phyloP scores from a whole-genome alignment of 2,329 filamentous ascomycete species.

The Alternaria rosae region DNA sequence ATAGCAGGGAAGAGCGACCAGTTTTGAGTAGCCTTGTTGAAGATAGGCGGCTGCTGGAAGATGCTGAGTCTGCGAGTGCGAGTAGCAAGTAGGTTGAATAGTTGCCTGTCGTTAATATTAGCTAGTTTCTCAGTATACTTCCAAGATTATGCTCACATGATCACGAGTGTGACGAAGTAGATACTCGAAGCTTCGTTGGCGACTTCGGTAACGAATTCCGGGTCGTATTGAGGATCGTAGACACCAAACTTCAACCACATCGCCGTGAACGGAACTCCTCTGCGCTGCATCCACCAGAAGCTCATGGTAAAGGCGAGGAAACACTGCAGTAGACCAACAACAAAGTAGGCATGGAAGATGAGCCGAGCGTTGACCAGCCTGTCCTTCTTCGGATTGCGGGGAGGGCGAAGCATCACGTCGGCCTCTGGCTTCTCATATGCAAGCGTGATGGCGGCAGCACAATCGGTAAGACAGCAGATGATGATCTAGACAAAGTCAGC shows the following conservation, averaged over 20 bases:
- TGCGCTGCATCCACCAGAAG: slow-evolving; percentile 54
- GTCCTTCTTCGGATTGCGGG: slow-evolving; percentile 72
- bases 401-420: slow-evolving; percentile 73
- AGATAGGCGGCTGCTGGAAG: slow-evolving; percentile 73
- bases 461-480: slow-evolving; percentile 76
- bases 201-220: slow-evolving; percentile 50
- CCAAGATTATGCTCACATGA: slow-evolving; percentile 65
- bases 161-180: slow-evolving; percentile 81
- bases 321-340: slow-evolving; percentile 66
- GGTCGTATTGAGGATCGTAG: slow-evolving; percentile 33
- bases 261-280: slow-evolving; percentile 69
- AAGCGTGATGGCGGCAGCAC: slow-evolving; percentile 67
- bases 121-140: neutral
- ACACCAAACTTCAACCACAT: slow-evolving; percentile 65
- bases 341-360: slow-evolving; percentile 74
- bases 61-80: slow-evolving; percentile 67
- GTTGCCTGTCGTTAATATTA: slow-evolving; percentile 60
- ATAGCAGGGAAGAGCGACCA: slow-evolving; percentile 74
- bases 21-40: slow-evolving; percentile 73
- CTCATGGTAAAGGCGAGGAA: slow-evolving; percentile 54
- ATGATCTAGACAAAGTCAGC: slow-evolving; percentile 34
- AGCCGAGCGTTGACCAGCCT: slow-evolving; percentile 77
- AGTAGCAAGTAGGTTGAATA: slow-evolving; percentile 76
- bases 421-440: slow-evolving; percentile 81
- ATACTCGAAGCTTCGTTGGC: slow-evolving; percentile 73